Conservation (phyloP, 2,329 filamentous ascomycete species). For the Pseudogymnoascus sp. region DNA sequence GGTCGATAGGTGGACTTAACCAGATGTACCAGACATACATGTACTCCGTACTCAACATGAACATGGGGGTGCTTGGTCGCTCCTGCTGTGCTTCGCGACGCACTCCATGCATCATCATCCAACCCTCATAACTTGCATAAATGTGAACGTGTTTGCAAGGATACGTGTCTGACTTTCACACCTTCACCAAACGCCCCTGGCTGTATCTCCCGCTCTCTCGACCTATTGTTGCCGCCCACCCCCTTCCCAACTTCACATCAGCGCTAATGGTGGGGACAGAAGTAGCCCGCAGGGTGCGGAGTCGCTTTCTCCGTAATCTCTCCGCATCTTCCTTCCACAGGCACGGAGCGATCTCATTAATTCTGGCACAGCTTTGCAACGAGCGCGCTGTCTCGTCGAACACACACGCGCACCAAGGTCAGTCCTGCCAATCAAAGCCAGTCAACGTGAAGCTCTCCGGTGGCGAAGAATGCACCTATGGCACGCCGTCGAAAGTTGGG, state of each 20-base stretch:
- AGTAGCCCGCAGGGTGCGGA: neutral
- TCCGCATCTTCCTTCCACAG: neutral
- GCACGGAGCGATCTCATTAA: neutral
- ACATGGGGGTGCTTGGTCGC: neutral
- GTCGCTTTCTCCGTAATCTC: conserved; percentile 4
- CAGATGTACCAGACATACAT: neutral
- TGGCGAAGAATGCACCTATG: neutral
- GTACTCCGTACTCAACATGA: neutral
- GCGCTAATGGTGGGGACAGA: neutral
- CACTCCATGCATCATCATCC: neutral
- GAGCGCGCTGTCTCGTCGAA: neutral
- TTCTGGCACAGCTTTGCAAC: neutral
- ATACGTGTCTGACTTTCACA: neutral
- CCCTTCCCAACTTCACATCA: neutral
- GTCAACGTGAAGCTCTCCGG: neutral
- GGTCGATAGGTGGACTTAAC: neutral
- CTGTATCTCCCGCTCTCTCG: neutral
- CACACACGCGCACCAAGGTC: neutral
- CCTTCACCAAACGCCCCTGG: neutral
- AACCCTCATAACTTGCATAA: neutral
- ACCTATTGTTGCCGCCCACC: neutral
- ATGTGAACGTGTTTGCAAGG: conserved; percentile 3
- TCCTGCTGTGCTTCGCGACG: neutral
- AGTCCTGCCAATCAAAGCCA: neutral
- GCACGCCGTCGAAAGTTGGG: neutral